Base-by-base conservation (phyloP, 306 rosid species). In the Pyrus bretschneideri region DNA sequence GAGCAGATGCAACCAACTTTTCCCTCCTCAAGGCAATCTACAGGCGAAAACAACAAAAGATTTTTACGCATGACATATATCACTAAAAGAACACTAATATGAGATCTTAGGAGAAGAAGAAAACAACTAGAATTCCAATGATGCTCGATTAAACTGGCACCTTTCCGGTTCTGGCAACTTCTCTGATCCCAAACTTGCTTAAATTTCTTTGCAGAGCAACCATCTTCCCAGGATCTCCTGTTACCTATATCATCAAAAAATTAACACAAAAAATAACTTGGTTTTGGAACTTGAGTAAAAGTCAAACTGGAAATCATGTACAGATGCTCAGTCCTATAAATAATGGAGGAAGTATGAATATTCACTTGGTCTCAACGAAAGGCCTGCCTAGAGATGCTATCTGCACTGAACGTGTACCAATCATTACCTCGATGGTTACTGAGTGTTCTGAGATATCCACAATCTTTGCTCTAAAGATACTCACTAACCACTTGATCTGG, bases 131-230 rank as follows among this genome's bases (percentile, higher is more conserved):
- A 73, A 8, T 64, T 59, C 74, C 72, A 68, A 22, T 71, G 78
- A 75, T 74, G 49, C 67, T 59, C 6, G 17, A 57, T 40, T 13
- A 44, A 46, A 31, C 52, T 31, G 62, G 25, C 75, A 92, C 97
- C 97, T 92, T 92, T 83, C 97, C 96, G 8, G 97, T 92, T 85
- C 96, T 85, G 74, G 97, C 93, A 80, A 92, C 76, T 86, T 92
- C 97, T 87, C 84, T 87, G 78, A 92, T 87, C 71, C 97, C 97
- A 78, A 87, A 92, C 83, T 88, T 92, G 87, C 84, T 73, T 10
- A 92, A 80, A 86, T 85, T 90, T 70, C 91, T 83, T 77, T 87
- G 88, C 45, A 92, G 76, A 35, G 97, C 96, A 77, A 86, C 93
- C 80, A 90, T 83, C 86, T 92, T 92, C 74, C 97, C 96, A 46